phyloP scores from a whole-genome alignment of 1,284 basidiomycete genomes.

The Sporisorium graminicola region DNA sequence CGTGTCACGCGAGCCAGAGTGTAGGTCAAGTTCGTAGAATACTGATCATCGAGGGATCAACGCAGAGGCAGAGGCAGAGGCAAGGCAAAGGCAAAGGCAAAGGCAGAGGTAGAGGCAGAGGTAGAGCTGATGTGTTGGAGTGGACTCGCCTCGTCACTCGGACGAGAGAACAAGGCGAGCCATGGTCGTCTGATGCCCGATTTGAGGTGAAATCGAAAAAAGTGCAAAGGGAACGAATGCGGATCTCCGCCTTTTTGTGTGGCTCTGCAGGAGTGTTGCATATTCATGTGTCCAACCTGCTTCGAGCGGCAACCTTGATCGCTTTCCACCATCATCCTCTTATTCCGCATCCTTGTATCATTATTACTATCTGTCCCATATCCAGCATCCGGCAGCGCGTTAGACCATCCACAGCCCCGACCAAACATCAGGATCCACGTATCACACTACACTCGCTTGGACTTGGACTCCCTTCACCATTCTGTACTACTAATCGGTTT shows the following conservation, averaged over 20 bases:
- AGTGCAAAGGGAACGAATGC: not conserved
- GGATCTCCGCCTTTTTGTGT: not conserved
- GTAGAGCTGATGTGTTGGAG: too few species aligned
- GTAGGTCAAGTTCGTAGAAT: too few species aligned
- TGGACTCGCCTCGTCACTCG: not conserved
- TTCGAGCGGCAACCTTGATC: not conserved
- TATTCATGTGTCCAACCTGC: not conserved
- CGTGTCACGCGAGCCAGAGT: too few species aligned
- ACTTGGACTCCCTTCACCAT: not conserved
- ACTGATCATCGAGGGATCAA: too few species aligned
- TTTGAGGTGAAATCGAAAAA: not conserved
- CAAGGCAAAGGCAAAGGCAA: too few species aligned
- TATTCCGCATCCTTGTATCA: not conserved
- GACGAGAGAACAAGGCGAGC: not conserved
- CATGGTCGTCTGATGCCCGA: conserved; percentile 7
- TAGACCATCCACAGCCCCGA: not conserved
- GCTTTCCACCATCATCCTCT: not conserved
- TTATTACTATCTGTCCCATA: not conserved
- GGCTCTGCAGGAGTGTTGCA: conserved; percentile 1
- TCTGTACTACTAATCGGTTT: not conserved
- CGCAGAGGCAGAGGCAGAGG: too few species aligned
- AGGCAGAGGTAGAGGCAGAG: too few species aligned
- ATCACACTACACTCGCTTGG: conserved; percentile 4
- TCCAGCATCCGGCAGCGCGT: too few species aligned
- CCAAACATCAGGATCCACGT: not conserved